Base-by-base conservation (phyloP, 768 basidiomycete species). In the Auriscalpium vulgare region DNA sequence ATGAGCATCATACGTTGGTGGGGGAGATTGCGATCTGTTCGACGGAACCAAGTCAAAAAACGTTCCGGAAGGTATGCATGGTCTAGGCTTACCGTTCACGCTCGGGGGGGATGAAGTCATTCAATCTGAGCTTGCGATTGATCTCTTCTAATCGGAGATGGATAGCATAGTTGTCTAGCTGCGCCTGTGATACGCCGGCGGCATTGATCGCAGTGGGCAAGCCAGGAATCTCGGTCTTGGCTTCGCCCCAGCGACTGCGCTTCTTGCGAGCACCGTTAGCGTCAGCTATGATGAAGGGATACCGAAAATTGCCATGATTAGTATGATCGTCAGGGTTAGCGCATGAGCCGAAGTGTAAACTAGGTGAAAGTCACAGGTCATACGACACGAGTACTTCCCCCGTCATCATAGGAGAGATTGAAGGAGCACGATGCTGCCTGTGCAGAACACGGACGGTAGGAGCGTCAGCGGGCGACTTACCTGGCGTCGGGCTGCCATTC, bases 141-240 rank as follows among this genome's bases (percentile, higher is more conserved):
- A 99, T 97, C 74, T 99, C 97, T 72, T 99, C 97, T 50, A 99
- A 76, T 53, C 97, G 82, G 49, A 98, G 78, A 67, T 97, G 93
- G 54, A 95, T 92, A 37, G 97, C 95, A 71, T 99, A 99, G 67
- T 93, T 95, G 73, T 98, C 95, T 53, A 99, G 85, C 70, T 98
- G 95, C 52, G 87, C 85, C 68, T 94, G 92, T 21, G 94, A 93
- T 52, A 99, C 93, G 58, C 95, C 94, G 47, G 88, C 85, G 46
- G 90, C 88, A 62, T 86, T 88, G 61, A 99, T 95, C 47, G 94
- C 93, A 46, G 94, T 95, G 6, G 97, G 97, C 53, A 97, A 72
- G 55, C 93, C 95, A 54, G 94, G 91, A 50, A 94, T 87, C 63
- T 95, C 88, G 51, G 87, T 82, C 70, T 91, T 91, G 57, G 84